phyloP scores from a whole-genome alignment of 768 basidiomycete genomes.

The Steccherinum ochraceum region DNA sequence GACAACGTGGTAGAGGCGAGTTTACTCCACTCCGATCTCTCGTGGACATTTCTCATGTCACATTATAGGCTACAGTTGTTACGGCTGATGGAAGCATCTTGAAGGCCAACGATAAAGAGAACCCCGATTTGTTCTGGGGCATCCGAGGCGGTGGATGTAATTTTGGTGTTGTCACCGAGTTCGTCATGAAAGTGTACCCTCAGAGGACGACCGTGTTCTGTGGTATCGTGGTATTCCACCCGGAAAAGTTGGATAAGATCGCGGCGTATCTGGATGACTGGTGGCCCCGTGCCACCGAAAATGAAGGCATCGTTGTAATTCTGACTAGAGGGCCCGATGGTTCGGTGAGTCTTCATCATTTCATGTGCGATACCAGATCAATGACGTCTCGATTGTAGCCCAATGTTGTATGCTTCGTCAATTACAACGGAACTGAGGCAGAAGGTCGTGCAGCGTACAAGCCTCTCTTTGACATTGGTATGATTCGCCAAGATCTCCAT shows the following conservation, averaged over 20 bases:
- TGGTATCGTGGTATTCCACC: conserved; percentile 31
- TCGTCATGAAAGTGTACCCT: conserved; percentile 35
- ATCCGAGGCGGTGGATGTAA: conserved; percentile 44
- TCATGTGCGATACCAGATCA: background rate
- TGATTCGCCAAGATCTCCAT: too few species aligned
- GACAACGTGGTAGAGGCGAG: conserved; percentile 34
- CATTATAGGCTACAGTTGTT: conserved; percentile 38
- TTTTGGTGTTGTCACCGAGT: conserved; percentile 48
- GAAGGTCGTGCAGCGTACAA: conserved; percentile 37
- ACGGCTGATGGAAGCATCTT: conserved; percentile 34
- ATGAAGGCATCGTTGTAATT: conserved; percentile 6
- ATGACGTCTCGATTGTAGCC: conserved; percentile 22
- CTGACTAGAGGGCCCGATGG: too few species aligned
- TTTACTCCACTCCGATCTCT: conserved; percentile 7
- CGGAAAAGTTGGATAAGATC: conserved; percentile 12
- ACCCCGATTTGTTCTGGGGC: conserved; percentile 40
- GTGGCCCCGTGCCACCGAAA: conserved; percentile 24
- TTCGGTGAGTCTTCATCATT: too few species aligned
- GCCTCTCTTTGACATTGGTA: conserved; percentile 37
- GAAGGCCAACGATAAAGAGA: conserved; percentile 16
- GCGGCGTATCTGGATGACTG: conserved; percentile 26
- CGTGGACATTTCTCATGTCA: conserved; percentile 26
- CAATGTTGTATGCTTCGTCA: too few species aligned
- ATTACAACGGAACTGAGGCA: conserved; percentile 39
- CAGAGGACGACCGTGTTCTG: conserved; percentile 39